Base-by-base conservation (phyloP, 768 basidiomycete genomes). In the Lentinula sp. region DNA sequence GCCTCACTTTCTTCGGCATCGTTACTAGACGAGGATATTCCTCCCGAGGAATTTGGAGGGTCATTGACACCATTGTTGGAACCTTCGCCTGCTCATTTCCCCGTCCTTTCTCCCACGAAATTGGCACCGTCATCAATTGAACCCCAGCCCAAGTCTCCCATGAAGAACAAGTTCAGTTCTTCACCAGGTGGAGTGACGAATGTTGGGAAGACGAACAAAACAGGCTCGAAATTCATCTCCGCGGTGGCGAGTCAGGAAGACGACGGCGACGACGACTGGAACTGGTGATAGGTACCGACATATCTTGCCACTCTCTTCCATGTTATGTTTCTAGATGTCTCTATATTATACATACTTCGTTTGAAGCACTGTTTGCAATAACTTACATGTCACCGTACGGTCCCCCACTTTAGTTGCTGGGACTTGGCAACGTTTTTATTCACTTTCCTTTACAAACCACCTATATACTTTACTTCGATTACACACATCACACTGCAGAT, bases 1-100 rank as follows among this genome's bases (percentile, higher is more conserved):
- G 59, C 68, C 0, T 59, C 64, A 53, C 36, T 68, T 37, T 64
- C 60, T 55, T 64, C 62, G 53, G 64, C 63, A 53, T 64, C 68
- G 18, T 42, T 61, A 32, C 35, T 55, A 12, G 59, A 60, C 39
- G 59, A 60, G 16, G 59, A 60, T 57, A 50, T 58, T 20, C 61
- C 61, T 12, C 32, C 15, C 7, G 36, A 50, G 23, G 56, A 42
- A 8, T 20, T 20, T 18, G 46, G 39, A 15, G 35, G 52, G n/a
- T 8, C 13, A 23, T 18, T 35, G 9, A 43, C 42, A 16, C 61
- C 57, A 6, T 20, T 33, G 15, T n/a, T 37, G 32, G 13, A 4
- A n/a, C 42, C 43, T 10, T 28, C 56, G 20, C 55, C 42, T 20
- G 32, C 41, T 32, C 35, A 28, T 35, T 43, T 57, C 20, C 46